Evolutionary conservation across 2,329 filamentous ascomycete genomes (phyloP), one percentile per base, ranked within the genome.

Genomic region (Fusarium chuoi): DNA sequence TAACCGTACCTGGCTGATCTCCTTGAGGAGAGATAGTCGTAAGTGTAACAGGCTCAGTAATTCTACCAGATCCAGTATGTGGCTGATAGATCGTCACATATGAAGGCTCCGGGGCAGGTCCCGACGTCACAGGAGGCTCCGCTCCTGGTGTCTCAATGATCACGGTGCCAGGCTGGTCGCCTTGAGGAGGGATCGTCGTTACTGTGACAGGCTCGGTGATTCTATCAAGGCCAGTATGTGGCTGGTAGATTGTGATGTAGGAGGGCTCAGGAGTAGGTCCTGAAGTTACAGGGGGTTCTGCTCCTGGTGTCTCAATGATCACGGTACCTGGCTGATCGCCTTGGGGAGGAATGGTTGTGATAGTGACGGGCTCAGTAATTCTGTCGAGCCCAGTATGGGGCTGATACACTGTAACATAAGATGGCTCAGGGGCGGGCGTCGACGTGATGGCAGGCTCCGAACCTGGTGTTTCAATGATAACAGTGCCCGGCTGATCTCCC

Each of bases 141-240:
- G 63, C 51, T 5, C 66, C 61, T 6, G 67, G 68, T 0, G 67
- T 71, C 28, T 71, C 66, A 5, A 71, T 70, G 4, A 71, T 68
- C 0, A 71, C 42, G 1, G 69, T 71, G 3, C 69, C 69, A 2
- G 67, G 69, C 17, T 71, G 52, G 4, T 65, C 22, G 7, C 39
- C 39, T n/a, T 42, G 39, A 22, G 68, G 57, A 9, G 51, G 22
- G 11, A 71, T 22, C 1, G 52, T 71, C 1, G 52, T 71, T 2
- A 71, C 12, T 3, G 62, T 71, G 14, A 56, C 14, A 26, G 68
- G 46, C 13, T 28, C 35, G 2, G 69, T 71, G 7, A 71, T 71
- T 15, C 22, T 46, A 8, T 38, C 56, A 3, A 44, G 4, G 1
- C 69, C 66, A 7, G 60, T 56, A 5, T 70, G 49, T 2, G 66